Percentiles rank a stretch among this genome's conserved stretches.
Evolutionary conservation across 2,329 filamentous ascomycete genomes (phyloP).

Genomic region (Beauveria brongniartii): DNA sequence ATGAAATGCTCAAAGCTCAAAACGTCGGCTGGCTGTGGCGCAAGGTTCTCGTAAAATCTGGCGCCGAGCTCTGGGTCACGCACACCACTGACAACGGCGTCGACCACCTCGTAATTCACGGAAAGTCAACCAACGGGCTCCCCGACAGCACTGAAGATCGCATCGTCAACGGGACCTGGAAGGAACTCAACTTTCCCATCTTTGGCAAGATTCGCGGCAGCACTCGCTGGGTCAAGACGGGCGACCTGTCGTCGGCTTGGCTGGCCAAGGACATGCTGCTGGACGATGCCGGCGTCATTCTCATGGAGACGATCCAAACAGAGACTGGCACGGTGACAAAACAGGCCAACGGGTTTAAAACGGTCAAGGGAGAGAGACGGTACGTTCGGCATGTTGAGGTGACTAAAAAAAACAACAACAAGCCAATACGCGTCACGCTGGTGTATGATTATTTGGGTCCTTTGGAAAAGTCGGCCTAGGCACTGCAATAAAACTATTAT

Average conservation of each 20-base stretch:
- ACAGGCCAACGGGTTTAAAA: not conserved
- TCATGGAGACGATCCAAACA: not conserved
- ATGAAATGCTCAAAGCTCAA: constrained; percentile 4
- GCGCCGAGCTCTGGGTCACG: not conserved
- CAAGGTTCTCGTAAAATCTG: not conserved
- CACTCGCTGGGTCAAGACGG: not conserved
- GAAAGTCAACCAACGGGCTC: not conserved
- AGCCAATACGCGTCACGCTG: not conserved
- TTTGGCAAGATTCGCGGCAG: constrained; percentile 5
- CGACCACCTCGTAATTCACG: not conserved
- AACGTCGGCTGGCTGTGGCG: constrained; percentile 2
- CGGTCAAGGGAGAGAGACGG: not conserved
- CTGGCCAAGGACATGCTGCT: not conserved
- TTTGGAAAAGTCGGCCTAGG: not conserved
- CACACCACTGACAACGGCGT: not conserved
- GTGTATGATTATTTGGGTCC: constrained; percentile 1
- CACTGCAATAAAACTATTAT: not conserved
- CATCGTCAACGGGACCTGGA: not conserved
- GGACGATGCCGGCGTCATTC: not conserved
- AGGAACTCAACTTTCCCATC: not conserved
- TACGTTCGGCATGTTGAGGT: not conserved
- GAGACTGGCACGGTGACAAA: not conserved
- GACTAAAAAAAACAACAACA: not conserved
- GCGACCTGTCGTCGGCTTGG: not conserved
- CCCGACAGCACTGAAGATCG: not conserved